A percentile compares a stretch with the other conserved stretches of the same genome.
These are phyloP conservation scores for Serendipita sp. DNA, from an alignment of 768 basidiomycete genomes.

Conservation along the genomic window DNA sequence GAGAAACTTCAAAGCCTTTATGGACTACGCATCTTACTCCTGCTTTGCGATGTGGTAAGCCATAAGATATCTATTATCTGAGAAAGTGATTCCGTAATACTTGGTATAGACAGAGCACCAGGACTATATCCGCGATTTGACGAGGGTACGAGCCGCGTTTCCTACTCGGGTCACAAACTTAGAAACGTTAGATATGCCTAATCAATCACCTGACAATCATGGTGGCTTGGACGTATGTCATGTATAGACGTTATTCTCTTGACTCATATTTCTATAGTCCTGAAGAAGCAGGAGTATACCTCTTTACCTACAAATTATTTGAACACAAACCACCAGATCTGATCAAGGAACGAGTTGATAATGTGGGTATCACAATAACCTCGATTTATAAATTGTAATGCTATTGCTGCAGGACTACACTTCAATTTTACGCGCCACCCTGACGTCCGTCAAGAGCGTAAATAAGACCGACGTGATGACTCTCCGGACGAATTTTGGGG, in stretches of 20 bases:
- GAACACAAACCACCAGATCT: slow-evolving; percentile 86
- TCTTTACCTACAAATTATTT: slow-evolving; percentile 80
- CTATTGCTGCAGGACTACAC: slow-evolving; percentile 35
- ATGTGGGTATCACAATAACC: slow-evolving; percentile 16
- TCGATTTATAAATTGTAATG: neutral
- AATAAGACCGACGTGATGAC: slow-evolving; percentile 98
- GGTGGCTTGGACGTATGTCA: slow-evolving; percentile 65
- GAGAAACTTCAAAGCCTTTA: slow-evolving; percentile 71
- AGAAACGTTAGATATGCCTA: slow-evolving; percentile 44
- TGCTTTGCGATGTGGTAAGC: slow-evolving; percentile 83
- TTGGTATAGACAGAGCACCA: slow-evolving; percentile 66
- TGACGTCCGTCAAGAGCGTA: slow-evolving; percentile 82
- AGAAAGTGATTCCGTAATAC: neutral
- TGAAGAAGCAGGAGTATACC: slow-evolving; percentile 86
- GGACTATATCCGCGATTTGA: slow-evolving; percentile 81
- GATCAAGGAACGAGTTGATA: slow-evolving; percentile 88
- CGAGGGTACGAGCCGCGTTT: slow-evolving; percentile 37
- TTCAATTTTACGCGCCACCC: slow-evolving; percentile 58
- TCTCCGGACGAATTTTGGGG: slow-evolving; percentile 77
- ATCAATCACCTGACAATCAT: slow-evolving; percentile 89
- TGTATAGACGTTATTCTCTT: neutral
- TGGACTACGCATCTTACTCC: slow-evolving; percentile 66
- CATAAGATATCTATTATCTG: neutral
- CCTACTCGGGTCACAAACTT: slow-evolving; percentile 5
- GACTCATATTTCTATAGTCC: slow-evolving; percentile 27